Evolutionary conservation across 768 basidiomycete genomes (phyloP).

Genomic region (Phlebiopsis flavidoalba): DNA sequence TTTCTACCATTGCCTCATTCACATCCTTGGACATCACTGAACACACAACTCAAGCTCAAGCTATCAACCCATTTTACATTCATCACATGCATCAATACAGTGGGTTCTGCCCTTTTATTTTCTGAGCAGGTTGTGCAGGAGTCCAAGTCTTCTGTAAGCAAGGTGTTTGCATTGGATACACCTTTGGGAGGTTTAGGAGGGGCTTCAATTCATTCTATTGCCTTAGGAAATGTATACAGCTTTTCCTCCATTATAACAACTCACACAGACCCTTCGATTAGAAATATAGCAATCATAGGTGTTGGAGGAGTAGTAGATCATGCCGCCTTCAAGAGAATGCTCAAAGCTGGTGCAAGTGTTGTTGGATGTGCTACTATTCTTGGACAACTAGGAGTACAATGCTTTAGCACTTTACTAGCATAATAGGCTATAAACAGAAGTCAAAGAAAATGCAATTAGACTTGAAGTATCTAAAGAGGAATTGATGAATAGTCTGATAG

Average conservation of each 20-base stretch:
- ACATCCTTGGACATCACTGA: conserved; percentile 15
- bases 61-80: conserved; percentile 58
- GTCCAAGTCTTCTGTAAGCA: conserved; percentile 5
- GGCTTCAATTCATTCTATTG: conserved; percentile 65
- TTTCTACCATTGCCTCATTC: conserved; percentile 42
- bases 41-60: conserved; percentile 8
- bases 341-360: conserved; percentile 64
- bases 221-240: conserved; percentile 72
- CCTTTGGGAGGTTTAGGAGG: conserved; percentile 73
- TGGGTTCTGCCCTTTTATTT: conserved; percentile 66
- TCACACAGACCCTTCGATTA: conserved; percentile 36
- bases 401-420: conserved; percentile 20
- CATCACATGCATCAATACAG: conserved; percentile 76
- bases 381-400: conserved; percentile 34
- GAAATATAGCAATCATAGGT: conserved; percentile 59
- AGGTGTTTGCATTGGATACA: conserved; percentile 55
- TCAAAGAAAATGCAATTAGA: too few relatives aligned
- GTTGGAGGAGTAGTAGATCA: conserved; percentile 75
- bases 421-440: too few relatives aligned
- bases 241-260: conserved; percentile 49
- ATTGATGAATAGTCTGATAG: too few relatives aligned
- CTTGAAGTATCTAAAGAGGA: too few relatives aligned
- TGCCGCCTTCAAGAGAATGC: conserved; percentile 62
- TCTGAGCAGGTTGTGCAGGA: conserved; percentile 38
- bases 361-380: conserved; percentile 61